Evolutionary conservation across 140 eudicot species (phyloP).

Genomic region (Senecio squalidus): DNA sequence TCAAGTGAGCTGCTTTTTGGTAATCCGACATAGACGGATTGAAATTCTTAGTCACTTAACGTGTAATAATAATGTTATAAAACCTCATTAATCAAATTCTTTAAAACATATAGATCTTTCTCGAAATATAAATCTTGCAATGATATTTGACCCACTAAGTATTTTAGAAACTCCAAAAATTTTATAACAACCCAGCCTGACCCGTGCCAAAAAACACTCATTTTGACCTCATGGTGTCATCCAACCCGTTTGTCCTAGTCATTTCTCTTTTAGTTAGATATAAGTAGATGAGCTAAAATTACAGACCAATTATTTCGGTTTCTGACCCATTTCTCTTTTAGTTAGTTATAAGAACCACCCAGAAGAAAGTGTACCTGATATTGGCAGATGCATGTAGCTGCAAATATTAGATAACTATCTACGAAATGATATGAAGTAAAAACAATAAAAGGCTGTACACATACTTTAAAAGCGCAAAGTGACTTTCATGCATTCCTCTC

Average conservation of each 20-base stretch:
- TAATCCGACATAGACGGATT: background rate
- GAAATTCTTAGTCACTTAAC: no score
- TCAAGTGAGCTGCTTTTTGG: no score
- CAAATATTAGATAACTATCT: slow-evolving; percentile 6
- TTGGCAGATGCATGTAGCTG: slow-evolving; percentile 3
- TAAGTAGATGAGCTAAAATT: no score
- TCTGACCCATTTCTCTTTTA: no score
- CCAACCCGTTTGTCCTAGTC: background rate
- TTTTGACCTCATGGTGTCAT: slow-evolving; percentile 1
- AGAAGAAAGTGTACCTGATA: slow-evolving; percentile 84
- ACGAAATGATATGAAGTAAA: slow-evolving; percentile 14
- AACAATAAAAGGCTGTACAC: slow-evolving; percentile 21
- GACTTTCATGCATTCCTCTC: slow-evolving; percentile 99
- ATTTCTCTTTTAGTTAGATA: no score
- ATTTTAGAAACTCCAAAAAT: no score
- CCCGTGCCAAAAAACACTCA: slow-evolving; percentile 1
- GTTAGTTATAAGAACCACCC: slow-evolving; percentile 82
- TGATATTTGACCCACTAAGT: no score
- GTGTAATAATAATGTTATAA: no score
- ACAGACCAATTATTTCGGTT: no score
- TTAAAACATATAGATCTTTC: no score
- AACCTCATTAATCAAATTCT: no score
- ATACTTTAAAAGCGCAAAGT: slow-evolving; percentile 78
- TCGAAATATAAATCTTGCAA: no score
- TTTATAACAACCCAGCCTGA: background rate